Percentiles rank a stretch among this genome's conserved stretches.
Conservation (phyloP, 306 rosid genomes). For the Corylus avellana region DNA sequence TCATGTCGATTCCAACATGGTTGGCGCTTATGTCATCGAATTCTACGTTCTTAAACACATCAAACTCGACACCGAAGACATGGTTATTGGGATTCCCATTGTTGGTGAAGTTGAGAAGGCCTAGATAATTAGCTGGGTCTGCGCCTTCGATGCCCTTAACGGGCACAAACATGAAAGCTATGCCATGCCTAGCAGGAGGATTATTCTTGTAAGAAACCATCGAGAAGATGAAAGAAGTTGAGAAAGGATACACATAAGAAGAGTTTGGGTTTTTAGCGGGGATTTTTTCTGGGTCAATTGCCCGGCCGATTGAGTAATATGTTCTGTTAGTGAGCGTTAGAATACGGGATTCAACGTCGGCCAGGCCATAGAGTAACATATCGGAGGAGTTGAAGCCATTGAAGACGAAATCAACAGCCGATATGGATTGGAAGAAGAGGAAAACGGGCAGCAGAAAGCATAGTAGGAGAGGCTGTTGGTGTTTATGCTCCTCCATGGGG, state of each 20-base stretch:
- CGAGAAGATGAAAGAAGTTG: slow-evolving; percentile 80
- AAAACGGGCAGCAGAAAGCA: slow-evolving; percentile 27
- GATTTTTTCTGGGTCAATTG: slow-evolving; percentile 49
- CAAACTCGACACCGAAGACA: slow-evolving; percentile 77
- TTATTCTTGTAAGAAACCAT: slow-evolving; percentile 55
- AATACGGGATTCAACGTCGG: slow-evolving; percentile 52
- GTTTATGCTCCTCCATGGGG: slow-evolving; percentile 32
- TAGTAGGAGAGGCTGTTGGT: slow-evolving; percentile 15
- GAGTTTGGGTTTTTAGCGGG: slow-evolving; percentile 51
- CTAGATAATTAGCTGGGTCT: slow-evolving; percentile 57
- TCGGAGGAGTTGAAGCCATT: slow-evolving; percentile 69
- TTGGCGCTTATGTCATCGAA: slow-evolving; percentile 62
- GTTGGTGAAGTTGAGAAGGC: slow-evolving; percentile 32
- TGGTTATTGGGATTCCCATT: slow-evolving; percentile 47
- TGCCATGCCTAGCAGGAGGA: slow-evolving; percentile 73
- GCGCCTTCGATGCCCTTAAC: slow-evolving; percentile 55
- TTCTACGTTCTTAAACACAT: slow-evolving; percentile 70
- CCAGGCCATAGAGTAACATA: slow-evolving; percentile 60
- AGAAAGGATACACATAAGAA: slow-evolving; percentile 54
- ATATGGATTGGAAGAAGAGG: slow-evolving; percentile 22
- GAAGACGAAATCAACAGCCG: slow-evolving; percentile 64
- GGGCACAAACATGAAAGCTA: slow-evolving; percentile 72
- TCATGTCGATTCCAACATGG: slow-evolving; percentile 78
- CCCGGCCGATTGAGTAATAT: slow-evolving; percentile 66
- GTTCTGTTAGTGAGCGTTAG: slow-evolving; percentile 66